A percentile compares a stretch with the other conserved stretches of the same genome.
Conservation (phyloP, 2,329 filamentous ascomycete species). For the Akanthomyces uredinophilus region DNA sequence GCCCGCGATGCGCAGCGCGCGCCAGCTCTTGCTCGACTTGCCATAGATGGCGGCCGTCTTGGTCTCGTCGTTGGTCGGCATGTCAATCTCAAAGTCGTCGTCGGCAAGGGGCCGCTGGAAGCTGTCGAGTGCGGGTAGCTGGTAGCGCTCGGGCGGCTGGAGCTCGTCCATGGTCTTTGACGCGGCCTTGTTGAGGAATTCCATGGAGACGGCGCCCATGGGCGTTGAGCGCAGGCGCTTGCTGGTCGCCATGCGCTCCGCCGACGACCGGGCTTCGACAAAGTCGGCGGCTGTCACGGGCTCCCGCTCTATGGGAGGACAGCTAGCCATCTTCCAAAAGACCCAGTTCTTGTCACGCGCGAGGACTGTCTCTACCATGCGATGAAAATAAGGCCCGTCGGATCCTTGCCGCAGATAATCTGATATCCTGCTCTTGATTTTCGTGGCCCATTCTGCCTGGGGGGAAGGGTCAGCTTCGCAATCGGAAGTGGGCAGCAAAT, state of each 20-base stretch:
- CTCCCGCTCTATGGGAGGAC: conserved; percentile 75
- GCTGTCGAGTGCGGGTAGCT: conserved; percentile 62
- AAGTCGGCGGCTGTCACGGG: conserved; percentile 66
- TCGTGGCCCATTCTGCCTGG: conserved; percentile 75
- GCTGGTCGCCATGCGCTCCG: conserved; percentile 61
- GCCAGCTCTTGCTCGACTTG: conserved; percentile 87
- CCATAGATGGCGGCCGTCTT: conserved; percentile 55
- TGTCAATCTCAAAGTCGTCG: conserved; percentile 81
- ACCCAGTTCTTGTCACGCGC: conserved; percentile 98
- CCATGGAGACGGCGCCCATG: conserved; percentile 68
- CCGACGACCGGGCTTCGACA: conserved; percentile 60
- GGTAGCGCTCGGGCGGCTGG: conserved; percentile 59
- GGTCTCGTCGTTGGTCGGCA: conserved; percentile 61
- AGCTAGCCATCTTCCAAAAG: conserved; percentile 94
- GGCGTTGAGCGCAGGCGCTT: conserved; percentile 65
- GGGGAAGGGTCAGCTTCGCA: background rate
- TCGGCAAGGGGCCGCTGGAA: conserved; percentile 71
- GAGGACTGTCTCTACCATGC: conserved; percentile 94
- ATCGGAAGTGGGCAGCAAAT: background rate
- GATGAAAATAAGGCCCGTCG: conserved; percentile 89
- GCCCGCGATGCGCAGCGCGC: conserved; percentile 75
- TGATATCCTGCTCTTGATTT: conserved; percentile 73
- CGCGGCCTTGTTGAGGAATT: conserved; percentile 62
- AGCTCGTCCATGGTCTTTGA: conserved; percentile 59
- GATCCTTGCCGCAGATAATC: conserved; percentile 74